Evolutionary conservation across 2,329 filamentous ascomycete genomes (phyloP).

Genomic region (Colletotrichum filicis): DNA sequence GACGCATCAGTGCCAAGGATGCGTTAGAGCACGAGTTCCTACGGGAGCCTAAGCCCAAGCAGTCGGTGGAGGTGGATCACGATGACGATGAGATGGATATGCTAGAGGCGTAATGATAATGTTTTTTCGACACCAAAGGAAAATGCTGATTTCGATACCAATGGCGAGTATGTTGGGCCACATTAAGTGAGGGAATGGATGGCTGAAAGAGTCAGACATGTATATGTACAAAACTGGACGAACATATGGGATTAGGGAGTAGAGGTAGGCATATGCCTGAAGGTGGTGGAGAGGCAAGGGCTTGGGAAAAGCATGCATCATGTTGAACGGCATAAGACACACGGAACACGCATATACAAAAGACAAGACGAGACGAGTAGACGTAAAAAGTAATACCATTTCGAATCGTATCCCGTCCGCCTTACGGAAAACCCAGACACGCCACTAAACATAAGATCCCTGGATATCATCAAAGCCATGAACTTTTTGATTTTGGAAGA

Average conservation of each 20-base stretch:
- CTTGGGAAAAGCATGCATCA: neutral
- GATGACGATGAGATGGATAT: constrained; percentile 68
- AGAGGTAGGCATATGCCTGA: neutral
- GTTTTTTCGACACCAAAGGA: neutral
- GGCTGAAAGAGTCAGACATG: too few relatives aligned
- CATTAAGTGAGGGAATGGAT: neutral
- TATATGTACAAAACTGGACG: constrained; percentile 1
- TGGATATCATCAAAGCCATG: constrained; percentile 5
- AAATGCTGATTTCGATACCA: neutral
- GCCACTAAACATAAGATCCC: constrained; percentile 13
- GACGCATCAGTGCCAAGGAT: constrained; percentile 79
- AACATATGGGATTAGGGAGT: neutral
- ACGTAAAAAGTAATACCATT: constrained; percentile 29
- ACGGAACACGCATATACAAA: neutral
- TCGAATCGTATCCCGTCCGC: constrained; percentile 10
- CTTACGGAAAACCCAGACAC: constrained; percentile 10
- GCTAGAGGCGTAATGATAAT: constrained; percentile 39
- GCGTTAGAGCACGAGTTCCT: constrained; percentile 81
- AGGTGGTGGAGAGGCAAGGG: neutral
- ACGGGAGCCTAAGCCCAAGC: constrained; percentile 47
- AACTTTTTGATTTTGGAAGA: constrained; percentile 30
- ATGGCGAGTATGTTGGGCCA: neutral
- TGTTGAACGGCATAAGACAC: neutral
- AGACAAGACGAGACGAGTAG: neutral
- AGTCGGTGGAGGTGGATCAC: constrained; percentile 35